Base-by-base conservation (phyloP, 2,329 filamentous ascomycete genomes). In the Pestalotiopsis sp. region DNA sequence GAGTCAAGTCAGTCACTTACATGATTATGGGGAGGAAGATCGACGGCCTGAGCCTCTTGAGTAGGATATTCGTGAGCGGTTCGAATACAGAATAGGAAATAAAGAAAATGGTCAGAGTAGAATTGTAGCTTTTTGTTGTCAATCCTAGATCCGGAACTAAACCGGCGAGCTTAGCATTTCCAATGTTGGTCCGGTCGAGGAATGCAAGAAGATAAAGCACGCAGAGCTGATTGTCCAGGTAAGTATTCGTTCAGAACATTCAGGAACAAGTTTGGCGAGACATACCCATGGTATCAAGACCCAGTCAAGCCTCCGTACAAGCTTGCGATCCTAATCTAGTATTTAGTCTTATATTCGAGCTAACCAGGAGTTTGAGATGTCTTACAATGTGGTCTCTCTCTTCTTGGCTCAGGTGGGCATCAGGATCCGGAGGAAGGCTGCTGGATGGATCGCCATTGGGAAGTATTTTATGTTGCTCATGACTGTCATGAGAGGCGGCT, bases 21-120 rank as follows among this genome's bases (percentile, higher is more conserved):
- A 97, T 97, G 76, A 97, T 97, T 40, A 87, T 83, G 2, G 94
- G 92, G 67, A 97, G 89, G 77, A 97, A 97, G 66, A 95, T 81
- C 52, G 91, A 93, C 0, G 94, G 94, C 1, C 90, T 86, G 70
- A 93, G 82, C 20, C 85, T 87, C 81, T 97, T 97, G 69, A 97
- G 89, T 27, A 97, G 80, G 61, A 95, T 83, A 77, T 97, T 97
- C 69, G 93, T 94, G 58, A 94, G 74, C 0, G 90, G 89, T 78
- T 96, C 93, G 71, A 93, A 94, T 41, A 94, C 80, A 2, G 92
- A 87, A 78, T 97, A 97, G 0, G 92, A 94, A 64, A 97, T 85
- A 82, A 97, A 97, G 83, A 97, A 97, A 73, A 97, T 91, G 41
- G 92, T 93, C 7, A 97, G 84, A 0, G 90, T 88, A 25, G 87